These are phyloP conservation scores for Ceratocystis huliohia DNA, from an alignment of 2,329 filamentous ascomycete species.

Conservation along the genomic window DNA sequence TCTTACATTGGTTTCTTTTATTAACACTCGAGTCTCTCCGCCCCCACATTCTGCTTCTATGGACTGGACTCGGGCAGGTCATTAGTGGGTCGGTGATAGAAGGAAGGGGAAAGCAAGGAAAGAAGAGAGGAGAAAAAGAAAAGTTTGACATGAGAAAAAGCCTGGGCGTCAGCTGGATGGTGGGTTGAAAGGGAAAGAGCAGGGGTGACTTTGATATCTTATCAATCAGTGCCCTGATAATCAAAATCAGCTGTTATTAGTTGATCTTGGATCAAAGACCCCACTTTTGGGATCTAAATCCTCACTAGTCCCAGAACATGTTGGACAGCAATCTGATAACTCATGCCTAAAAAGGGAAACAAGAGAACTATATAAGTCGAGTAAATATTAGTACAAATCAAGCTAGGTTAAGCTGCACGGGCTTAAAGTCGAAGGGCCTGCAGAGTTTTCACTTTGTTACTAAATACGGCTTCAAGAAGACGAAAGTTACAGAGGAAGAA, in stretches of 20 bases:
- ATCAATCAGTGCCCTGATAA: constrained; percentile 8
- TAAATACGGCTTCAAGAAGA: neutral
- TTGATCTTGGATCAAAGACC: neutral
- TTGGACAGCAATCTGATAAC: constrained; percentile 2
- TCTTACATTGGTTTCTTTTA: neutral
- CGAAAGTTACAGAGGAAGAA: no score
- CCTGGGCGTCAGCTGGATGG: neutral
- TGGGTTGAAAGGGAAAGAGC: neutral
- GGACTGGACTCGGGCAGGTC: neutral
- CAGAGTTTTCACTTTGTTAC: constrained; percentile 10
- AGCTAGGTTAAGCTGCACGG: neutral
- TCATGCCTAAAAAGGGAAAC: constrained; percentile 6
- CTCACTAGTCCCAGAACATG: neutral
- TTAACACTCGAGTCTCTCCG: neutral
- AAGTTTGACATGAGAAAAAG: neutral
- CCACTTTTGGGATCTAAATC: neutral
- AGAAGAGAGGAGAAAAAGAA: neutral
- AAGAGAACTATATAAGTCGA: neutral
- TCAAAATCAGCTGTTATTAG: constrained; percentile 6
- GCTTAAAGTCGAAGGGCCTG: constrained; percentile 1
- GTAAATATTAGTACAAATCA: neutral
- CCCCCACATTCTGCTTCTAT: neutral
- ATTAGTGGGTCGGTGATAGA: neutral
- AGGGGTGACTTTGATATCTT: neutral
- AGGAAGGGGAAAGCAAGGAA: neutral